Conservation (phyloP, 2,329 filamentous ascomycete species). For the Paraconiothyrium sp. region DNA sequence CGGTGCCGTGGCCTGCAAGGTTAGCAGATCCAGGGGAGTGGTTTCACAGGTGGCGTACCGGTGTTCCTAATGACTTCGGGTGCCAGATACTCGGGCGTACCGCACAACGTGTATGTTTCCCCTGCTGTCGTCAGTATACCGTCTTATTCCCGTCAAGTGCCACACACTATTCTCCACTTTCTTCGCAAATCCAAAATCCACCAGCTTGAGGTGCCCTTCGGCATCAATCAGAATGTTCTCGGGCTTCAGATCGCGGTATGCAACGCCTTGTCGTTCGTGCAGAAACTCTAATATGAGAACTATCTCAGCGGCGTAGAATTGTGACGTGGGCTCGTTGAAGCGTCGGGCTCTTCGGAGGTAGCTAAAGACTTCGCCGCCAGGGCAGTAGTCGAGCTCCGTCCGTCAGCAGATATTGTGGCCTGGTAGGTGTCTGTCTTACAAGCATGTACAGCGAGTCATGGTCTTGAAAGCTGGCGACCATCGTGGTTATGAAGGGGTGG, state of each 20-base stretch:
- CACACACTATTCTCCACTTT: constrained; percentile 69
- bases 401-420: neutral
- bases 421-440: constrained; percentile 46
- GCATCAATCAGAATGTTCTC: constrained; percentile 83
- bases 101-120: constrained; percentile 85
- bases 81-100: constrained; percentile 84
- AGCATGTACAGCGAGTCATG: constrained; percentile 82
- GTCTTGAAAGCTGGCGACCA: constrained; percentile 82
- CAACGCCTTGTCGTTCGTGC: constrained; percentile 81
- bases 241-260: constrained; percentile 83
- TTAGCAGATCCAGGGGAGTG: constrained; percentile 26
- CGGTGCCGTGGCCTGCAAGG: constrained; percentile 66
- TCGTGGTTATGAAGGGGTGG: constrained; percentile 83
- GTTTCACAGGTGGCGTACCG: constrained; percentile 53
- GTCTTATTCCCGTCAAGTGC: neutral
- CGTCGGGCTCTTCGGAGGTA: constrained; percentile 80
- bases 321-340: constrained; percentile 80
- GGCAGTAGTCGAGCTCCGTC: constrained; percentile 76
- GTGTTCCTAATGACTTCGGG: constrained; percentile 87
- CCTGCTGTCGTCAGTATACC: constrained; percentile 47
- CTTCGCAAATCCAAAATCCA: constrained; percentile 88
- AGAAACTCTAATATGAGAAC: constrained; percentile 82
- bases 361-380: constrained; percentile 84
- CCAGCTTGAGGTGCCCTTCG: constrained; percentile 81
- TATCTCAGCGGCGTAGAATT: constrained; percentile 86